Base-by-base conservation (phyloP, 164 flowering plant genomes). In the Houttuynia cordata region DNA sequence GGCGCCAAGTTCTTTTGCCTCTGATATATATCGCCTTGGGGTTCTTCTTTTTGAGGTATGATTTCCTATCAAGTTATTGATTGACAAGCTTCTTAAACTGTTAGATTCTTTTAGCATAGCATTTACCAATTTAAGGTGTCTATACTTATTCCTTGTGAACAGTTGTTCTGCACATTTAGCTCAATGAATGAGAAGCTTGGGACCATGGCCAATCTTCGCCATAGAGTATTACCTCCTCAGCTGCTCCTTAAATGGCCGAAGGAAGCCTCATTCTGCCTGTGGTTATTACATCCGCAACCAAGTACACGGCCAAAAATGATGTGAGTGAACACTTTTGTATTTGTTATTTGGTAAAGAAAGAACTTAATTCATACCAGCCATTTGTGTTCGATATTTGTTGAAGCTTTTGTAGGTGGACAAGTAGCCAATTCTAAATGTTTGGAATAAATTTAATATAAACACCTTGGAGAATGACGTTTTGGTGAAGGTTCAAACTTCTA, bases 231-330 rank as follows among this genome's bases (percentile, higher is more conserved):
- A 67, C 99, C 97, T 47, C 89, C 99, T 61, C 93, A 85, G 64
- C 59, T 94, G 75, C 80, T 91, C 58, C 64, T 83, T 64, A 91
- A 84, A 63, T 91, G 88, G 87, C 96, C 99, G 8, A 88, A 94
- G 76, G 95, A 91, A 81, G 97, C 95, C 65, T 82, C 90, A 37
- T 88, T 91, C 85, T 94, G 99, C 79, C 67, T 94, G 53, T 88
- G 89, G 99, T 67, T 91, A 53, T 77, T 94, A 71, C 99, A 94
- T 40, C 97, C 97, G 41, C 91, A 87, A 60, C 93, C 96, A 47
- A 80, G 62, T 72, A 72, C 81, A 73, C 79, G 97, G 40, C 99
- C 99, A 49, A 78, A 75, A 65, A 76, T 85, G 82, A 69, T 89
- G 99, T 88, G 62, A 71, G 53, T 62, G 3, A 0, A 52, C 21